Percentiles rank a stretch among this genome's conserved stretches.
phyloP scores from a whole-genome alignment of 352 stramenopile genomes.

The Phytophthora pisi region DNA sequence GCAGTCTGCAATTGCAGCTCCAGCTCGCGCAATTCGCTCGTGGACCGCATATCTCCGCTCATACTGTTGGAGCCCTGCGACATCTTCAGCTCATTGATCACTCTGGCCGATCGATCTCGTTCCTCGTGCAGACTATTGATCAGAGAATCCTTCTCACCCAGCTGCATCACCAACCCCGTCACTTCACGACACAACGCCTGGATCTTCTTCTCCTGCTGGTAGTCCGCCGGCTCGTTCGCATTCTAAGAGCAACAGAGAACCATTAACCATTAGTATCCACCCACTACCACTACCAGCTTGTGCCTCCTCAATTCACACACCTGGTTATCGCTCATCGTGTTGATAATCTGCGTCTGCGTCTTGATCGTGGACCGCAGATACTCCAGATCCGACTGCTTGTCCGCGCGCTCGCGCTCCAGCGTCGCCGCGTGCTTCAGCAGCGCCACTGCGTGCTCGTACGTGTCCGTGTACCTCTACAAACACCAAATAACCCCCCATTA shows the following conservation, averaged over 20 bases:
- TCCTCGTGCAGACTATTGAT: slow-evolving; percentile 67
- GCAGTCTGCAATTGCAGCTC: slow-evolving; percentile 42
- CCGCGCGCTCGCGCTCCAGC: slow-evolving; percentile 45
- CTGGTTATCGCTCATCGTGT: slow-evolving; percentile 51
- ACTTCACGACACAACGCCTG: slow-evolving; percentile 69
- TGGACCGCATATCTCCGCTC: slow-evolving; percentile 34
- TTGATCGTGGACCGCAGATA: slow-evolving; percentile 53
- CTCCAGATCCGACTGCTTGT: slow-evolving; percentile 52
- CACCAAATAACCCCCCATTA: neutral
- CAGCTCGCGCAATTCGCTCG: slow-evolving; percentile 29
- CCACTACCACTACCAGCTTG: neutral
- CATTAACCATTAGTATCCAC: slow-evolving; percentile 10
- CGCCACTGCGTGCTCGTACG: slow-evolving; percentile 61
- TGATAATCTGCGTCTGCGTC: slow-evolving; percentile 63
- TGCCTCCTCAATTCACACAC: slow-evolving; percentile 20
- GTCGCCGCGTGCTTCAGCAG: slow-evolving; percentile 51
- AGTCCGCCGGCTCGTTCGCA: slow-evolving; percentile 36
- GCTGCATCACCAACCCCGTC: slow-evolving; percentile 54
- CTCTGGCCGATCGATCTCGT: slow-evolving; percentile 44
- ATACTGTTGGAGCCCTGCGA: slow-evolving; percentile 33
- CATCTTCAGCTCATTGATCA: slow-evolving; percentile 55
- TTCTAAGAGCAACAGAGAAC: slow-evolving; percentile 13
- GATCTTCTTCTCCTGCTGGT: slow-evolving; percentile 55
- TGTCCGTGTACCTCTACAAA: slow-evolving; percentile 68
- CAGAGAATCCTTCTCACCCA: slow-evolving; percentile 57